Evolutionary conservation across 2,329 filamentous ascomycete genomes (phyloP).

Genomic region (Trichoderma lentiforme): DNA sequence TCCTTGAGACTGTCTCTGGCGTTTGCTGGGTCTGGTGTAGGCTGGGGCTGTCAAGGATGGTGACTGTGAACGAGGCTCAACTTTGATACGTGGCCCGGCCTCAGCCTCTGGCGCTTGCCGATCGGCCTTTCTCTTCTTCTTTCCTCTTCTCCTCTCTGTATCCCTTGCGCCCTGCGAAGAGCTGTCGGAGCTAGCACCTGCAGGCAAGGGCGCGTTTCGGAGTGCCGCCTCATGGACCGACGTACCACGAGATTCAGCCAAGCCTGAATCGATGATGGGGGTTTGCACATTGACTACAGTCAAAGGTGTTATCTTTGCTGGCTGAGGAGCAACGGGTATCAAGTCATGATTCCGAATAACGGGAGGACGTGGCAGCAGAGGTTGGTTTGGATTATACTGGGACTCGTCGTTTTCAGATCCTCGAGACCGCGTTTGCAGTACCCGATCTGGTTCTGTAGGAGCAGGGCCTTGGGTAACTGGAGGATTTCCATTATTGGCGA

Average conservation of each 20-base stretch:
- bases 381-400: constrained; percentile 23
- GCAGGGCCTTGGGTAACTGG: constrained; percentile 29
- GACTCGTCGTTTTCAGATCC: constrained; percentile 22
- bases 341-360: constrained; percentile 71
- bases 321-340: constrained; percentile 70
- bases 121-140: constrained; percentile 54
- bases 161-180: constrained; percentile 52
- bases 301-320: constrained; percentile 64
- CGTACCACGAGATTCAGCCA: constrained; percentile 22
- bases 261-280: neutral
- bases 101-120: constrained; percentile 46
- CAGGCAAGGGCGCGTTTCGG: constrained; percentile 45
- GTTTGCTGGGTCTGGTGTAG: constrained; percentile 55
- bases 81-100: constrained; percentile 56
- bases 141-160: constrained; percentile 47
- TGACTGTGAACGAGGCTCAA: constrained; percentile 62
- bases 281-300: constrained; percentile 43
- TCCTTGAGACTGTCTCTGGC: constrained; percentile 48
- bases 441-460: constrained; percentile 40
- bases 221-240: constrained; percentile 54
- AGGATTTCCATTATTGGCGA: constrained; percentile 21
- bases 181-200: constrained; percentile 57
- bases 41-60: constrained; percentile 54
- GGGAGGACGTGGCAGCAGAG: constrained; percentile 44
- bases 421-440: constrained; percentile 39